Percentiles rank a stretch among this genome's conserved stretches.
These are phyloP conservation scores for Schizonepeta tenuifolia DNA, from an alignment of 257 asterid species.

Conservation along the genomic window DNA sequence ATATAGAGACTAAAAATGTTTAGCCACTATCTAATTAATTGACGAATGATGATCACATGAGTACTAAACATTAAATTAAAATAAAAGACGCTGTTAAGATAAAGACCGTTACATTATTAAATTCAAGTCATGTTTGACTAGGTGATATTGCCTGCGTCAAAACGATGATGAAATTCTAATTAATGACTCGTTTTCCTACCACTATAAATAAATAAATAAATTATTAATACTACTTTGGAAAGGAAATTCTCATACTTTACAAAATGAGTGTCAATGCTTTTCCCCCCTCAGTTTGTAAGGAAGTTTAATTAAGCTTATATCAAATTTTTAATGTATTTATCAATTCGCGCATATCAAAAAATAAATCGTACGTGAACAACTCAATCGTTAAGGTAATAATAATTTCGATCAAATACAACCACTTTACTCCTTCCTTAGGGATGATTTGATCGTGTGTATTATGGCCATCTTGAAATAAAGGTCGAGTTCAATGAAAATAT, in stretches of 20 bases:
- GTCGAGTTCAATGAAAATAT: not conserved
- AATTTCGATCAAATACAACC: no score
- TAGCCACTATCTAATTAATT: slow-evolving; percentile 15
- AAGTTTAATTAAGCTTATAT: no score
- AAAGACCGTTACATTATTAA: slow-evolving; percentile 2
- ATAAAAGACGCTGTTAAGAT: not conserved
- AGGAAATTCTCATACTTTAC: not conserved
- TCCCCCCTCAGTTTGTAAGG: no score
- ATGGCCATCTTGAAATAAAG: not conserved
- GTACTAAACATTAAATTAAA: not conserved
- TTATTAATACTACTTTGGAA: not conserved
- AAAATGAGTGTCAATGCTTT: not conserved
- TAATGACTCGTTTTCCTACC: slow-evolving; percentile 12
- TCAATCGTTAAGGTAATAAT: no score
- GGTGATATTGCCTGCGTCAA: slow-evolving; percentile 6
- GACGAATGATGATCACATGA: not conserved
- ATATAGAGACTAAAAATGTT: not conserved
- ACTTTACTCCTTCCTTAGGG: no score
- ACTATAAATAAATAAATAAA: not conserved
- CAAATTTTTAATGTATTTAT: no score
- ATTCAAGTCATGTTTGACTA: slow-evolving; percentile 8
- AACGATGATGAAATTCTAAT: not conserved
- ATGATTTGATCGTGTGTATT: not conserved
- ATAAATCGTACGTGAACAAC: no score
- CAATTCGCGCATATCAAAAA: no score